Base-by-base conservation (phyloP, 2,329 filamentous ascomycete genomes). In the Fusarium paranaense region DNA sequence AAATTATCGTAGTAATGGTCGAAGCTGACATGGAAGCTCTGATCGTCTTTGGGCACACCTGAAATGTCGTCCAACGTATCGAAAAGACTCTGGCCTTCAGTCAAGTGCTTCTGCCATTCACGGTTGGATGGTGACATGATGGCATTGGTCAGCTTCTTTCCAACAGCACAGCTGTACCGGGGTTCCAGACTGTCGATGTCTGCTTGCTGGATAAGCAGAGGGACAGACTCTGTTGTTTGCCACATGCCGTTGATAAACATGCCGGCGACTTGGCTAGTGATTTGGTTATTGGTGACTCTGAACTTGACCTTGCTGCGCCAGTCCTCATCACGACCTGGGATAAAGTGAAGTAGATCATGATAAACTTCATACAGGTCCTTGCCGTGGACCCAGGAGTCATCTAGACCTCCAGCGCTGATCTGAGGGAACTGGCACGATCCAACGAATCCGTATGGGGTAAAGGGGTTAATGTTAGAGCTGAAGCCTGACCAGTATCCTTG, bases 1-100 rank as follows among this genome's bases (percentile, higher is more conserved):
- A 97, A 87, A 78, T 95, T 97, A 80, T 97, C 94, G 77, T 92
- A 97, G 84, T 97, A 97, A 81, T 95, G 94, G 79, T 97, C 94
- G 76, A 93, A 92, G 62, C 88, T 91, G 45, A 83, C 86, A 78
- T 96, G 93, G 85, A 94, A 97, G 5, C 86, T 91, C 0, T 80
- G 78, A 69, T 91, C 88, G 37, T 81, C 82, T 0, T 85, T 70
- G 0, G 87, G 79, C 1, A 97, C 88, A 33, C 92, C 92, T 0
- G 92, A 94, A 54, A 96, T 87, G 47, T 84, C 80, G 77, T 97
- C 94, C 0, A 97, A 88, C 0, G 81, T 82, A 7, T 81, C 78
- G 78, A 89, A 94, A 0, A 97, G 84, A 0, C 82, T 73, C 3
- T 81, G 79, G 0, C 92, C 87, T 22, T 84, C 86, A 5, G 85